phyloP scores from a whole-genome alignment of 169 alveolate genomes.

The Eimeria brunetti region DNA sequence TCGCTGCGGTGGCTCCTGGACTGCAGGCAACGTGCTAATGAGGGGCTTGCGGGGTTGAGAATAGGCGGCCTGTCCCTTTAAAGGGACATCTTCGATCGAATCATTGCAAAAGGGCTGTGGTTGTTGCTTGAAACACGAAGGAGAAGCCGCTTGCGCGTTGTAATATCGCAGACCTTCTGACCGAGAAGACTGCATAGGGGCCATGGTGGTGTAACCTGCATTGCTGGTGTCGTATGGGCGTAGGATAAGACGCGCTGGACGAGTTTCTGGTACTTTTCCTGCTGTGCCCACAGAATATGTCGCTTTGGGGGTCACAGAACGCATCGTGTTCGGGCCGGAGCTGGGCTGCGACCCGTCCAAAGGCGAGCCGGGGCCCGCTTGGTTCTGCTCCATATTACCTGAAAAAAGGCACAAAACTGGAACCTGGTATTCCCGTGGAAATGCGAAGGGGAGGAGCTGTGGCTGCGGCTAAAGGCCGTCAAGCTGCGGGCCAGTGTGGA shows the following conservation, averaged over 20 bases:
- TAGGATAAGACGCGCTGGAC: constrained; percentile 63
- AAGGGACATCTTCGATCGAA: not conserved
- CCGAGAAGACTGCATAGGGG: constrained; percentile 28
- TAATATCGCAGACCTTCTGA: constrained; percentile 25
- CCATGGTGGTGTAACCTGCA: constrained; percentile 21
- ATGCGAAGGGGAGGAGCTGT: not conserved
- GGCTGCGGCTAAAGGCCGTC: not conserved
- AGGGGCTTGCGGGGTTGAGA: not conserved
- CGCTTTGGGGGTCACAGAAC: constrained; percentile 25
- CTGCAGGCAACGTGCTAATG: not conserved
- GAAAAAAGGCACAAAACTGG: constrained; percentile 10
- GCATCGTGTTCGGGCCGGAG: constrained; percentile 48
- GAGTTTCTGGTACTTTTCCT: constrained; percentile 39
- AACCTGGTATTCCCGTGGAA: not conserved
- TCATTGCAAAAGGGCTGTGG: not conserved
- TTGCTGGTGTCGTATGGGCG: constrained; percentile 16
- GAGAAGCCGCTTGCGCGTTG: constrained; percentile 3
- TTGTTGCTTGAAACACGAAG: constrained; percentile 2
- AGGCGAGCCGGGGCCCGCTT: constrained; percentile 49
- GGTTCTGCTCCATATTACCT: constrained; percentile 57
- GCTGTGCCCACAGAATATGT: constrained; percentile 39
- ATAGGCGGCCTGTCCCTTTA: not conserved
- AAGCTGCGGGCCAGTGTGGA: not conserved
- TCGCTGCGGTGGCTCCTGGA: constrained; percentile 30
- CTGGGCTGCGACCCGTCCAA: constrained; percentile 55